These are phyloP conservation scores for Neltuma alba DNA, from an alignment of 306 rosid genomes.

Conservation along the genomic window DNA sequence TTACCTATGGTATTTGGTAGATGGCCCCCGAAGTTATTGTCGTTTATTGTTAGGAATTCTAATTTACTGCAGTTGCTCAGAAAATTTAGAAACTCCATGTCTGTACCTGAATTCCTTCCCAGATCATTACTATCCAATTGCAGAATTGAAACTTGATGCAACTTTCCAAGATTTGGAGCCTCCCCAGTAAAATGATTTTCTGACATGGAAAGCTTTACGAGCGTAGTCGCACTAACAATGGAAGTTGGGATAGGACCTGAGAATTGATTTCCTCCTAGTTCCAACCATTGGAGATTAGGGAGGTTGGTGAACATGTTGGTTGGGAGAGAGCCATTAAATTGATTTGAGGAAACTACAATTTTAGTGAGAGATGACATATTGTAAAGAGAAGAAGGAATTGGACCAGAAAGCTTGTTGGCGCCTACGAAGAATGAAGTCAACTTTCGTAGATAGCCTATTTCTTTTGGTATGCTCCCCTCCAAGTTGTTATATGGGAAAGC, in stretches of 20 bases:
- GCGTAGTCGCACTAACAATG: not conserved
- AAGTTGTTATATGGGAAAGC: not conserved
- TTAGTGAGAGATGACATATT: not conserved
- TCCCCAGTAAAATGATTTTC: not conserved
- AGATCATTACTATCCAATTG: rapidly evolving
- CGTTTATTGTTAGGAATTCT: too few relatives aligned
- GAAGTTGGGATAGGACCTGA: not conserved
- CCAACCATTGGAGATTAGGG: not conserved
- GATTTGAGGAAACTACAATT: not conserved
- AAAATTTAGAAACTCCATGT: not conserved
- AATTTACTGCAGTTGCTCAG: not conserved
- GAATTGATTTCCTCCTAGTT: not conserved
- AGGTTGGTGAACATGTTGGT: not conserved
- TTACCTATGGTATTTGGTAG: not conserved
- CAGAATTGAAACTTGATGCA: not conserved
- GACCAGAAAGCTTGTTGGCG: not conserved
- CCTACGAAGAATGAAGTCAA: not conserved
- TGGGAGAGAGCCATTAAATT: not conserved
- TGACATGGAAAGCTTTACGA: not conserved
- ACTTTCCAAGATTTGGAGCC: not conserved
- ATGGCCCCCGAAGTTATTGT: too few relatives aligned
- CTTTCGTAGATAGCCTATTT: not conserved
- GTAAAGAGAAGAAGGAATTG: not conserved
- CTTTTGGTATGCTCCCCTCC: not conserved
- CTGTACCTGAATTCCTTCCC: not conserved